Conservation (phyloP, 257 asterid genomes). For the Nicotiana undulata region DNA sequence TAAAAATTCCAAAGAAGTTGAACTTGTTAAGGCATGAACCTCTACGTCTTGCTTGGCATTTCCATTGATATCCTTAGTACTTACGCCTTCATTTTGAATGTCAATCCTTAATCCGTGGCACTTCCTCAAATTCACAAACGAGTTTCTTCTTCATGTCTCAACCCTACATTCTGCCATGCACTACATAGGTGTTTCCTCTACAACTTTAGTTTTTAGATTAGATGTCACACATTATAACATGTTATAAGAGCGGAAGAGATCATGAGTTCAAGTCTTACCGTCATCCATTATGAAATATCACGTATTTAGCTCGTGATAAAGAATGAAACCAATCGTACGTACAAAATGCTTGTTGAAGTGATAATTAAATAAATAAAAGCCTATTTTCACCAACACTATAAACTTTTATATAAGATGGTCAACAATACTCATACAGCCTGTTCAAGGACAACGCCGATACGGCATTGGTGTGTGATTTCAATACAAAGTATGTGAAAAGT, state of each 20-base stretch:
- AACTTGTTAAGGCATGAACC: neutral
- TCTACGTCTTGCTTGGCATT: conserved; percentile 8
- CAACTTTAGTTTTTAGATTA: neutral
- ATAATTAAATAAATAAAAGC: neutral
- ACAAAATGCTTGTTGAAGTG: neutral
- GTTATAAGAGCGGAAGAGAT: neutral
- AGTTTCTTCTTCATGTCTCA: neutral
- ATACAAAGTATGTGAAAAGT: conserved; percentile 77
- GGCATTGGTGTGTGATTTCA: conserved; percentile 80
- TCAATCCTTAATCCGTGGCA: conserved; percentile 8
- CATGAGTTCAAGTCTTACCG: neutral
- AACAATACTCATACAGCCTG: neutral
- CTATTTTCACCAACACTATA: no score
- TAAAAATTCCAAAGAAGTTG: no score
- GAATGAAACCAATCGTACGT: neutral
- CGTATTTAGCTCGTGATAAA: neutral
- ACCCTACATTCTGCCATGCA: neutral
- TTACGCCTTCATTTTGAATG: conserved; percentile 12
- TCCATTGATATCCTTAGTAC: neutral
- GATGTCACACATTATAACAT: neutral
- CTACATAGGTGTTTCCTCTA: neutral
- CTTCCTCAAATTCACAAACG: conserved; percentile 9
- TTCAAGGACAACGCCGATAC: conserved; percentile 40
- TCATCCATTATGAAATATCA: neutral
- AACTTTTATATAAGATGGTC: neutral